These are phyloP conservation scores for Bruguiera parviflora DNA, from an alignment of 345 rosid genomes.

Conservation along the genomic window DNA sequence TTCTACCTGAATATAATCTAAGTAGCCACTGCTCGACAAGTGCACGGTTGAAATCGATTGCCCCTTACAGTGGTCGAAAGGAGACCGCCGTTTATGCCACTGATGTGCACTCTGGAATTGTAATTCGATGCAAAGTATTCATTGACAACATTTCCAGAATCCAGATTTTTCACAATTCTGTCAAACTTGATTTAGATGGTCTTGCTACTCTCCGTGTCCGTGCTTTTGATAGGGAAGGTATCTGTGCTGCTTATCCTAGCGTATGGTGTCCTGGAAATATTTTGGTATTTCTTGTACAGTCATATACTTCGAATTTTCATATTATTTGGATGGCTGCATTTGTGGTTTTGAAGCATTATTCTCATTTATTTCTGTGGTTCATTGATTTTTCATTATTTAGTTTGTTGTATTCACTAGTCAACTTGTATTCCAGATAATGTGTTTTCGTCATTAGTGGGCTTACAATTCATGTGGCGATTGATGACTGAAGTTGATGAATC, in stretches of 20 bases:
- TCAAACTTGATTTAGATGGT: conserved; percentile 92
- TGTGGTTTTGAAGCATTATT: conserved; percentile 1
- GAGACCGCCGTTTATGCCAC: conserved; percentile 95
- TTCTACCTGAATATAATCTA: conserved; percentile 73
- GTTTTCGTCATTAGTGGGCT: conserved; percentile 88
- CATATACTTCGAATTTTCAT: too few species aligned
- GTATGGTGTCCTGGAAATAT: background rate
- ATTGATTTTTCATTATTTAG: background rate
- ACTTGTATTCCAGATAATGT: conserved; percentile 59
- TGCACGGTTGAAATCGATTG: conserved; percentile 76
- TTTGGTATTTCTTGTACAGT: too few species aligned
- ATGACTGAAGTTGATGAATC: conserved; percentile 51
- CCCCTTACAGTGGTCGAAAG: conserved; percentile 67
- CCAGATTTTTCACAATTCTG: conserved; percentile 86
- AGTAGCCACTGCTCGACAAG: conserved; percentile 79
- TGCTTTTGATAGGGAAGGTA: conserved; percentile 90
- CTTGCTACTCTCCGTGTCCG: conserved; percentile 87
- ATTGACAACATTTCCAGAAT: conserved; percentile 84
- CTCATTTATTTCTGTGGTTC: background rate
- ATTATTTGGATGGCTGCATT: background rate
- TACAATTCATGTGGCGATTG: conserved; percentile 85
- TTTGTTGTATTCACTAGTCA: conserved; percentile 13
- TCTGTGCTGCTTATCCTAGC: background rate
- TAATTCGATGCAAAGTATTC: conserved; percentile 94
- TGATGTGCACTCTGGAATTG: conserved; percentile 68